phyloP scores from a whole-genome alignment of 148 eudicot genomes.

The Amaranthus palmeri region DNA sequence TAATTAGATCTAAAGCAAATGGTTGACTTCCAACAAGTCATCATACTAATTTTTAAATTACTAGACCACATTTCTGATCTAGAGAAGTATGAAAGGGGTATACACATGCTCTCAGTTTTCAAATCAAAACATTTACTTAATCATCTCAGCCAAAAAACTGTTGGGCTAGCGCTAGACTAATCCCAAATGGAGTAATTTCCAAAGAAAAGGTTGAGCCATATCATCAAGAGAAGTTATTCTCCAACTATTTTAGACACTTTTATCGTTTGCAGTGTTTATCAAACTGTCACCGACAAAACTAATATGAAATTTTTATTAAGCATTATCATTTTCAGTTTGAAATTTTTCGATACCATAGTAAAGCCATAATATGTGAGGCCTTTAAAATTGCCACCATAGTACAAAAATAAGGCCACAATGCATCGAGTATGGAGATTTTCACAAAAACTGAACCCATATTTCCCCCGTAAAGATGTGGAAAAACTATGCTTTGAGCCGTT shows the following conservation, averaged over 20 bases:
- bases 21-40: not conserved
- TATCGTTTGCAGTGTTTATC: not conserved
- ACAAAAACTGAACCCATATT: too few species aligned
- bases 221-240: not conserved
- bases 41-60: not conserved
- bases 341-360: not conserved
- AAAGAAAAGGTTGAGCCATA: not conserved
- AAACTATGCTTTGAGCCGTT: too few species aligned
- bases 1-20: not conserved
- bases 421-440: too few species aligned
- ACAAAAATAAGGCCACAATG: too few species aligned
- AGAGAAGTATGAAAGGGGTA: too few species aligned
- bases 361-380: not conserved
- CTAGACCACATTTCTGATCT: not conserved
- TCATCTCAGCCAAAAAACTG: slow-evolving; percentile 4
- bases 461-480: too few species aligned
- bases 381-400: not conserved
- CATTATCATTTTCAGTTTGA: not conserved
- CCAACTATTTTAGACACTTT: not conserved
- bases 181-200: not conserved
- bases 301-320: not conserved
- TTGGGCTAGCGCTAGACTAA: not conserved
- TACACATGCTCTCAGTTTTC: not conserved
- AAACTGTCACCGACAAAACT: not conserved
- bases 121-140: slow-evolving; percentile 7